phyloP scores from a whole-genome alignment of 345 rosid genomes.

The Bruguiera parviflora region DNA sequence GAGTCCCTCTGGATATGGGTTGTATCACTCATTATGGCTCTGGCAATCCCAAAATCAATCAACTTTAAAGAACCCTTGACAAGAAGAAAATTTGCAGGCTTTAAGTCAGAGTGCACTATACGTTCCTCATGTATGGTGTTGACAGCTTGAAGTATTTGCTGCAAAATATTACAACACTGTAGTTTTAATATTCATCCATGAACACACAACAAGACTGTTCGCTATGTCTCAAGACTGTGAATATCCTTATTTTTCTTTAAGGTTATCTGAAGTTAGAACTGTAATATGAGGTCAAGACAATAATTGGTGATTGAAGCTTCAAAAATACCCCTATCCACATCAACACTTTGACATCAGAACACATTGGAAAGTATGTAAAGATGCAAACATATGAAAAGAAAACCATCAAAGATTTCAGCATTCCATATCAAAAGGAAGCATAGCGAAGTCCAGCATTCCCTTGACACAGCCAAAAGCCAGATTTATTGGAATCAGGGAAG shows the following conservation, averaged over 20 bases:
- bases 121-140: slow-evolving; percentile 97
- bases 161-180: slow-evolving; percentile 26
- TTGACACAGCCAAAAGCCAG: neutral
- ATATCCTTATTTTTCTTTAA: neutral
- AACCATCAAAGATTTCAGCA: neutral
- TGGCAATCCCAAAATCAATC: slow-evolving; percentile 98
- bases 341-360: neutral
- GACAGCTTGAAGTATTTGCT: slow-evolving; percentile 98
- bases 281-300: neutral
- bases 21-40: slow-evolving; percentile 91
- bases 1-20: slow-evolving; percentile 96
- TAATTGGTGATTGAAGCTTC: too few species aligned
- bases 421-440: too few species aligned
- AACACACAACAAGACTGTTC: too few species aligned
- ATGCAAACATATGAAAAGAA: neutral
- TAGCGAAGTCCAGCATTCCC: too few species aligned
- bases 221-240: neutral
- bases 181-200: slow-evolving; percentile 19
- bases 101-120: slow-evolving; percentile 93
- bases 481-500: neutral
- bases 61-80: slow-evolving; percentile 90
- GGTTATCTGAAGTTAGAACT: neutral
- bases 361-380: neutral
- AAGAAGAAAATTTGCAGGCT: slow-evolving; percentile 98
- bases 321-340: neutral